Base-by-base conservation (phyloP, 148 eudicot species). In the Amaranthus cruentus region DNA sequence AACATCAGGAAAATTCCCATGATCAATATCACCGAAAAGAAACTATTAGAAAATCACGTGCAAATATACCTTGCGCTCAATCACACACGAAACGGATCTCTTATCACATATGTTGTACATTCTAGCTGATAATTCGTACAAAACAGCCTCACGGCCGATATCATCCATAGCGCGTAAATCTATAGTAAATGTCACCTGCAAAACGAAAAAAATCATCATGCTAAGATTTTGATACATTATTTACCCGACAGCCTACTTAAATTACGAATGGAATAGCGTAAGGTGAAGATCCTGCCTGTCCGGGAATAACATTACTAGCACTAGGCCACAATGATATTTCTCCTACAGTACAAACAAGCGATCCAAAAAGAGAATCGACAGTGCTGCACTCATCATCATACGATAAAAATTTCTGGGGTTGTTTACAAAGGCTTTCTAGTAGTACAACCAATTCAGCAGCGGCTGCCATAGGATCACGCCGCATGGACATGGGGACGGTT, bases 271-370 rank as follows among this genome's bases (percentile, higher is more conserved):
- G 50, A 66, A 73, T 67, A 68, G 70, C 56, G 54, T 55, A 49
- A 72, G 70, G 70, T 53, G 9, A 69, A 65, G 58, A 66, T 76
- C 90, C 85, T 90, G 85, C 99, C 99, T 95, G 88, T 70, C 97
- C 96, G 3, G 99, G 97, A 75, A 95, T 95, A 70, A 95, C 99
- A 77, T 95, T 95, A 80, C 99, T 95, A 75, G 99, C 99, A 76
- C 99, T 95, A 65, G 99, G 99, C 99, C 99, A 95, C 44, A 84
- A 78, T 67, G 99, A 87, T 70, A 95, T 86, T 80, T 95, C 96
- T 70, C 99, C 99, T 70, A 95, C 99, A 75, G 99, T 95, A 77
- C 99, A 95, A 56, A 95, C 99, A 78, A 95, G 97, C 57, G 98
- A 95, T 73, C 93, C 92, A 15, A 79, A 75, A 65, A 91, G 97